Percentiles rank a stretch among this genome's conserved stretches.
phyloP scores from a whole-genome alignment of 1,139 yeast genomes.

The Geotrichum histeridarum region DNA sequence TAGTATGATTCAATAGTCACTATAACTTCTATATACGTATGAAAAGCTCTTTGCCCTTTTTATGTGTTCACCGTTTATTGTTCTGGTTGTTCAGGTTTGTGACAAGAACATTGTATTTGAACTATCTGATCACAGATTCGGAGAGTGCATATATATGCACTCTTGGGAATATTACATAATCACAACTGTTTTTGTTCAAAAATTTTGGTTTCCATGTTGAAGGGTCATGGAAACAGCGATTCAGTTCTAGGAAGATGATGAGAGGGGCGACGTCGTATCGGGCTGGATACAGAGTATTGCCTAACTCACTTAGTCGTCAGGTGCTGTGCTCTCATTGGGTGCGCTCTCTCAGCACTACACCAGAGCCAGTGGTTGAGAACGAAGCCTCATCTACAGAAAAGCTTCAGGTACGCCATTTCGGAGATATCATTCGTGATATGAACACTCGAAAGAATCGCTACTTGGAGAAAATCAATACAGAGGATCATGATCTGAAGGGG shows the following conservation, averaged over 20 bases:
- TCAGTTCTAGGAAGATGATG: background rate
- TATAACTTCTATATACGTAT: no score
- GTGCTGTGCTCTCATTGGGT: background rate
- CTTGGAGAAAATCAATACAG: slow-evolving; percentile 9
- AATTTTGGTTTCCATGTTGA: background rate
- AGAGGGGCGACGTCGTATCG: background rate
- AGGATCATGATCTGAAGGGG: background rate
- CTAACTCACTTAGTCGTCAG: background rate
- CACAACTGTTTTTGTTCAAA: background rate
- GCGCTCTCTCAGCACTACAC: background rate
- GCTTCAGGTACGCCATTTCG: slow-evolving; percentile 2
- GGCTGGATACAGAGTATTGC: background rate
- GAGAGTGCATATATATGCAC: no score
- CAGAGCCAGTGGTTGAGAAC: background rate
- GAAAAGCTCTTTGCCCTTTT: no score
- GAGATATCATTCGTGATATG: slow-evolving; percentile 16
- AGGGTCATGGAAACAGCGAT: background rate
- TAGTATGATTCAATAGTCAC: no score
- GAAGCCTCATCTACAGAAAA: background rate
- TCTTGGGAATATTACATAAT: background rate
- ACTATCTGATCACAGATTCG: no score
- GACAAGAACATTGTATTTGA: no score
- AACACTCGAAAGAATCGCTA: slow-evolving; percentile 11
- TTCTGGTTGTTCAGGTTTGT: no score
- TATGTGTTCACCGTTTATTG: no score